Evolutionary conservation across 441 rosid species (phyloP).

Genomic region (Bruguiera hainesii): DNA sequence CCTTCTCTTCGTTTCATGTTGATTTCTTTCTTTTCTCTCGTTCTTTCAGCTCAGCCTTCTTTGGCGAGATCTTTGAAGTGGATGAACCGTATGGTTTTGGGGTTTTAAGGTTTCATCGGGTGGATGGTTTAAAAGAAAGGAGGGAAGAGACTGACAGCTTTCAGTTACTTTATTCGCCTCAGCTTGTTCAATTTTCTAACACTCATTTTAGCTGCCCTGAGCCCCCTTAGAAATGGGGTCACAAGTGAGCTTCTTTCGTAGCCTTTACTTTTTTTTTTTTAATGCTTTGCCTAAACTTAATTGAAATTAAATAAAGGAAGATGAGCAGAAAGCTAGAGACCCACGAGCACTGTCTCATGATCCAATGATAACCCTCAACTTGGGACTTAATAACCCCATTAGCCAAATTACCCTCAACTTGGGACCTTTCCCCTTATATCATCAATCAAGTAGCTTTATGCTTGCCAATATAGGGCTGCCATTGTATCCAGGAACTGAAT

Average conservation of each 20-base stretch:
- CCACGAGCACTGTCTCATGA: slow-evolving; percentile 69
- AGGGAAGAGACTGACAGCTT: slow-evolving; percentile 34
- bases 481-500: slow-evolving; percentile 4
- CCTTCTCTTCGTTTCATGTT: slow-evolving; percentile 72
- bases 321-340: slow-evolving; percentile 33
- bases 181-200: slow-evolving; percentile 22
- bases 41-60: slow-evolving; percentile 11
- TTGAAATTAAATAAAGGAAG: slow-evolving; percentile 14
- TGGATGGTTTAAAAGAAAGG: slow-evolving; percentile 31
- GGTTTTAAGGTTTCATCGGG: slow-evolving; percentile 11
- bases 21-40: slow-evolving; percentile 2
- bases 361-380: slow-evolving; percentile 44
- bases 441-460: background rate
- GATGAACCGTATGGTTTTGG: slow-evolving; percentile 10
- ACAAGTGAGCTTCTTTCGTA: slow-evolving; percentile 41
- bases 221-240: slow-evolving; percentile 39
- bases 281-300: slow-evolving; percentile 22
- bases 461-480: background rate
- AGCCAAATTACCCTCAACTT: slow-evolving; percentile 9
- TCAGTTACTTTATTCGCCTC: slow-evolving; percentile 21
- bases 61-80: slow-evolving; percentile 15
- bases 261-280: slow-evolving; percentile 37
- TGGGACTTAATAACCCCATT: slow-evolving; percentile 13
- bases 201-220: slow-evolving; percentile 21
- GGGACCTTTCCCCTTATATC: background rate